Evolutionary conservation across 164 flowering plant genomes (phyloP), one percentile per base, ranked within the genome.

Genomic region (Annona squamosa): DNA sequence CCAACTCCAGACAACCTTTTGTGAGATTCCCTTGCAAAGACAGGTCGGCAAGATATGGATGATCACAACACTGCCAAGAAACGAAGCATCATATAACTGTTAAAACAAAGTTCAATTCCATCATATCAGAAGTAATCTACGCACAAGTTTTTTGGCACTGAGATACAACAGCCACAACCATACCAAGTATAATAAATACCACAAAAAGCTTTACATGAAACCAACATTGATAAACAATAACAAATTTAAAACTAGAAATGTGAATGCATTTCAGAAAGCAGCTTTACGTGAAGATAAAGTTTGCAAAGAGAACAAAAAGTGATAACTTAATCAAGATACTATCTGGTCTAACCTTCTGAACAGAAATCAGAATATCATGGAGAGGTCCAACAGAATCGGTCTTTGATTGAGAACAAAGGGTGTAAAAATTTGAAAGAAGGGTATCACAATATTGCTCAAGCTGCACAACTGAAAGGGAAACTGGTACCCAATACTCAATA

Each of bases 401-500:
- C 82, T 82, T 96, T 18, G 79, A 83, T 73, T 74, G 79, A 61
- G 91, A 87, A 77, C 87, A 73, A 70, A 96, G 97, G 59, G 79
- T 64, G 1, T 73, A 68, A 44, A 83, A 82, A 71, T 92, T 90
- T 5, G 87, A 74, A 67, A 91, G 80, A 48, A 96, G 80, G 48
- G 82, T 83, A 71, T 71, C 77, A 86, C 97, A 93, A 76, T 96
- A 96, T 74, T 84, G 94, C 85, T 96, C 99, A 69, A 96, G 92
- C 78, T 93, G 99, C 67, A 88, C 74, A 78, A 84, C 79, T 43
- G 98, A 91, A 64, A 96, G 79, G 77, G 70, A 81, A 56, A 82
- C 89, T 65, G 99, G 99, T 72, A 93, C 90, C 99, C 97, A 93
- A 66, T 89, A 90, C 81, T 96, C 99, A 3, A 77, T 71, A 85